Evolutionary conservation across 768 basidiomycete species (phyloP).

Genomic region (Suillus paluster): DNA sequence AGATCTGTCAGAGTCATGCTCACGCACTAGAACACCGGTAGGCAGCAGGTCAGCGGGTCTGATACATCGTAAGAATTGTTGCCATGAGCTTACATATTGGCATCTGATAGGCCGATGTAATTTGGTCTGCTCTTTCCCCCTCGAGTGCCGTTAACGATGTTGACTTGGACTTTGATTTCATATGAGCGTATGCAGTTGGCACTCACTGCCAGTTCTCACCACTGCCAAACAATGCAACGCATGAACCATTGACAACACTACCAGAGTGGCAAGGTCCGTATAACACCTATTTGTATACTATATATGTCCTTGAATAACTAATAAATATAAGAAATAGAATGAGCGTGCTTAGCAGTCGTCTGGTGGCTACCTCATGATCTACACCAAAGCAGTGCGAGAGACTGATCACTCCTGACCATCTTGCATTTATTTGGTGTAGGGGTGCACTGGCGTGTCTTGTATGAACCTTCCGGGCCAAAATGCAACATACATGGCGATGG

Average conservation of each 20-base stretch:
- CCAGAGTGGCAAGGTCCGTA: neutral
- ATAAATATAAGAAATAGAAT: neutral
- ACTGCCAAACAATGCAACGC: neutral
- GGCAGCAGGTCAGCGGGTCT: too few relatives aligned
- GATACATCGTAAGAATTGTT: too few relatives aligned
- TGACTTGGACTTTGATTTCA: neutral
- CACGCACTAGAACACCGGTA: too few relatives aligned
- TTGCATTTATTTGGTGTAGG: neutral
- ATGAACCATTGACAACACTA: neutral
- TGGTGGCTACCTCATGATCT: neutral
- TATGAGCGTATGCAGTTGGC: neutral
- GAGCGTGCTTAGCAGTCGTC: neutral
- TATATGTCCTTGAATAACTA: neutral
- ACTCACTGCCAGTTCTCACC: neutral
- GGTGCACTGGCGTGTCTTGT: neutral
- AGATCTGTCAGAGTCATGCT: too few relatives aligned
- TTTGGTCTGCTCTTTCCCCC: too few relatives aligned
- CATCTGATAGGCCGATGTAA: too few relatives aligned
- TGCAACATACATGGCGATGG: conserved; percentile 55
- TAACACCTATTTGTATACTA: neutral
- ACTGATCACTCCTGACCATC: neutral
- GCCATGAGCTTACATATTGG: too few relatives aligned
- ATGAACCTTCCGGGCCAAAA: conserved; percentile 74
- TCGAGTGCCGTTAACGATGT: neutral
- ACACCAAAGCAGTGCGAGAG: neutral